Percentiles rank a stretch among this genome's conserved stretches.
These are phyloP conservation scores for Vanrija humicola DNA, from an alignment of 1,284 basidiomycete species.

Conservation along the genomic window DNA sequence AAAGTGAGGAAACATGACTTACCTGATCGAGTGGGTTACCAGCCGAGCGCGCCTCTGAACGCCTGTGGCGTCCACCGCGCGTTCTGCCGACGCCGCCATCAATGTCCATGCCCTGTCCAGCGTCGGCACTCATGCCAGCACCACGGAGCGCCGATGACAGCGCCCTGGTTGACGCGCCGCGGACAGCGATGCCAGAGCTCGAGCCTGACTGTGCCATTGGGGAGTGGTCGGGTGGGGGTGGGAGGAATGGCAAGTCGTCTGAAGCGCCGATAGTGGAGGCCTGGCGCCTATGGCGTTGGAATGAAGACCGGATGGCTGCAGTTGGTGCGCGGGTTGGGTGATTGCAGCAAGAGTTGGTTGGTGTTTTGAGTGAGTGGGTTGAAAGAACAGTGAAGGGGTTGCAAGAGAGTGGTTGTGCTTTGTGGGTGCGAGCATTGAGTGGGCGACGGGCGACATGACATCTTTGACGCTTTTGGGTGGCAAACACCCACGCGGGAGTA, in stretches of 20 bases:
- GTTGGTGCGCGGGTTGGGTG: too few relatives aligned
- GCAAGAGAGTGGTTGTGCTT: too few relatives aligned
- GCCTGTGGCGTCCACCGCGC: constrained; percentile 15
- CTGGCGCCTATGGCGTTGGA: too few relatives aligned
- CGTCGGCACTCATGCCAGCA: constrained; percentile 29
- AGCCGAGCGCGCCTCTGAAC: constrained; percentile 15
- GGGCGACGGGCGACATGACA: too few relatives aligned
- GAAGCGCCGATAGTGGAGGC: too few relatives aligned
- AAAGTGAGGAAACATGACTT: constrained; percentile 12
- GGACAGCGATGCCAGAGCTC: constrained; percentile 1
- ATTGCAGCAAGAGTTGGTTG: too few relatives aligned
- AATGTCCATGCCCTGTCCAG: constrained; percentile 31
- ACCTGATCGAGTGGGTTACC: constrained; percentile 38
- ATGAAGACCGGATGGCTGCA: too few relatives aligned
- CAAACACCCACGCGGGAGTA: too few relatives aligned
- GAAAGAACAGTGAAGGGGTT: too few relatives aligned
- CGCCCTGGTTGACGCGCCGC: constrained; percentile 6
- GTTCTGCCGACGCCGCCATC: constrained; percentile 27
- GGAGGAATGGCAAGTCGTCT: neutral
- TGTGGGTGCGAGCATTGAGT: too few relatives aligned
- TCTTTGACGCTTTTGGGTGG: too few relatives aligned
- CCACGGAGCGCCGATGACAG: constrained; percentile 27
- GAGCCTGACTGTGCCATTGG: neutral
- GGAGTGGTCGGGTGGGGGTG: neutral
- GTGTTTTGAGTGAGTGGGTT: too few relatives aligned